Evolutionary conservation across 805 yeast genomes (phyloP), one percentile per base, ranked within the genome.

Genomic region (Metschnikowia santaceciliae): DNA sequence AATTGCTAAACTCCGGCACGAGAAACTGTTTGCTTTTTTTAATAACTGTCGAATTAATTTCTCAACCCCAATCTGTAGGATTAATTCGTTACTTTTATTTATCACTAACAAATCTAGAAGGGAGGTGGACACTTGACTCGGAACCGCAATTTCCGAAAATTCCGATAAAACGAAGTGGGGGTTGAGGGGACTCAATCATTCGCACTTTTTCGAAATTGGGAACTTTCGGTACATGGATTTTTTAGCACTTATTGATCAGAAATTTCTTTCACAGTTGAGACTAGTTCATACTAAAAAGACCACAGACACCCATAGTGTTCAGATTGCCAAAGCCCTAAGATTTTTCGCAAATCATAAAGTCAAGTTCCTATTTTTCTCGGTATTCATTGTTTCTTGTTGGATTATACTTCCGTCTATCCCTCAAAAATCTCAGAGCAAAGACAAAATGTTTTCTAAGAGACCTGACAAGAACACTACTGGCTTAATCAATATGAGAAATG

Each of bases 381-480:
- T 50, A 10, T 44, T 35, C 20, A 32, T 46, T 7, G 32, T 53
- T 22, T 32, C 54, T 41, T 53, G 47, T 44, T 55, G 55, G 49
- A 47, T 55, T 40, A n/a, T 55, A 32, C 36, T 41, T 14, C 58
- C 58, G 23, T 53, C 58, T 38, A 46, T 55, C n/a, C 49, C 44
- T 26, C 37, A 32, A 19, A 45, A 41, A 23, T 37, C 39, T 36
- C 19, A 33, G 8, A 32, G 46, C 22, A 35, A 34, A 35, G 34
- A 32, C 20, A 37, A 40, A 19, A 74, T 74, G 78, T 73, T 68
- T 57, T 75, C 71, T 45, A 79, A 76, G 49, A 71, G 94, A 62
- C 83, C 86, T 6, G 92, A 86, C 57, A 84, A 79, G 56, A 74
- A 81, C 61, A 86, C 96, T 10, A 89, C 94, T 0, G 97, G 97